A percentile compares a stretch with the other conserved stretches of the same genome.
Conservation (phyloP, 352 stramenopile species). For the Phytopythium litorale region DNA sequence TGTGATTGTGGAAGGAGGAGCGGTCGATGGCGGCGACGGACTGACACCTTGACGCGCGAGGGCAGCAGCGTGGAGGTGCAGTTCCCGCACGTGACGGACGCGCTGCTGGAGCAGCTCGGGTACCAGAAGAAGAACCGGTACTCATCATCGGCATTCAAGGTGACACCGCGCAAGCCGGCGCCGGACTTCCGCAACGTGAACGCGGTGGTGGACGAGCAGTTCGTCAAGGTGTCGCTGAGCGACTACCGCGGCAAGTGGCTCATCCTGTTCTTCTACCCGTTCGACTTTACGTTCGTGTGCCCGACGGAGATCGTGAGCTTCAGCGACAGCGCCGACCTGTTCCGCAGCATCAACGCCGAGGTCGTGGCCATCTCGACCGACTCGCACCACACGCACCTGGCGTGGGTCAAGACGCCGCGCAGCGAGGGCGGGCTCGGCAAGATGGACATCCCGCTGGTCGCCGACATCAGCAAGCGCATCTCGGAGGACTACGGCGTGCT, state of each 20-base stretch:
- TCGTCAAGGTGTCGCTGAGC: conserved; percentile 72
- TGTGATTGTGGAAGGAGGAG: neutral
- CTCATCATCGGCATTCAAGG: conserved; percentile 40
- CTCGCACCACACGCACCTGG: conserved; percentile 84
- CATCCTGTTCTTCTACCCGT: conserved; percentile 87
- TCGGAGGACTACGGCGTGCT: conserved; percentile 83
- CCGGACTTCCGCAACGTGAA: conserved; percentile 75
- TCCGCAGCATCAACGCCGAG: conserved; percentile 78
- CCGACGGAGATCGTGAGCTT: conserved; percentile 84
- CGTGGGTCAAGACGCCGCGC: conserved; percentile 78
- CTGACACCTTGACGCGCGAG: neutral
- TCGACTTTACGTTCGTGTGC: conserved; percentile 88
- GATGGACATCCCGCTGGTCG: conserved; percentile 81
- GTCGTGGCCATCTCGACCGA: conserved; percentile 79
- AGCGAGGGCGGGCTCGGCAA: conserved; percentile 72
- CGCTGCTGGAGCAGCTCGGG: conserved; percentile 65
- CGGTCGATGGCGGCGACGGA: neutral
- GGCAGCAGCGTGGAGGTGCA: conserved; percentile 58
- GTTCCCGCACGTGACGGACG: conserved; percentile 74
- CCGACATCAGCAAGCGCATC: conserved; percentile 83
- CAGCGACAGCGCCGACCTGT: conserved; percentile 61
- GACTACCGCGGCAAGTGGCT: conserved; percentile 80
- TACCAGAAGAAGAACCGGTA: conserved; percentile 84
- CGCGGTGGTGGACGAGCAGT: conserved; percentile 74
- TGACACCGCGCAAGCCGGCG: conserved; percentile 68